Conservation (phyloP, 2,329 filamentous ascomycete genomes). For the Cytospora leucostoma region DNA sequence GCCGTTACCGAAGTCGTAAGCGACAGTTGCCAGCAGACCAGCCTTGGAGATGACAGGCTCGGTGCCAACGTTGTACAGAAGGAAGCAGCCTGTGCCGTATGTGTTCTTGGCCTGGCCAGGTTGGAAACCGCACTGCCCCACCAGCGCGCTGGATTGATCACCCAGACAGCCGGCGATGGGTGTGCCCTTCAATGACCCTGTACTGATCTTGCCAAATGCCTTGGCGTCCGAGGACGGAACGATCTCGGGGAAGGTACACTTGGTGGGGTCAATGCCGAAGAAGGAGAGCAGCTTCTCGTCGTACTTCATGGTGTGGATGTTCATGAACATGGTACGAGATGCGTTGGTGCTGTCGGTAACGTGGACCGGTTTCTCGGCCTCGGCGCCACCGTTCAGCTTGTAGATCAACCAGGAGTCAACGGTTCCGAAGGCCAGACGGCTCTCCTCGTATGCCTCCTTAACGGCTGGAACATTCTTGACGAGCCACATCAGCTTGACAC, state of each 20-base stretch:
- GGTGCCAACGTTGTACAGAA: conserved; percentile 84
- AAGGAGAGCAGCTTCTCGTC: conserved; percentile 76
- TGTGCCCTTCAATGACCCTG: conserved; percentile 67
- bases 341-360: conserved; percentile 89
- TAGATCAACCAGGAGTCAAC: conserved; percentile 89
- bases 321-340: conserved; percentile 93
- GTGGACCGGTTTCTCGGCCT: conserved; percentile 61
- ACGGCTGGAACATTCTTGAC: conserved; percentile 71
- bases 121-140: conserved; percentile 82
- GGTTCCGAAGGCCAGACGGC: conserved; percentile 79
- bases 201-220: conserved; percentile 68
- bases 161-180: conserved; percentile 82
- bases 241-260: conserved; percentile 78
- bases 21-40: conserved; percentile 82
- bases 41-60: conserved; percentile 84
- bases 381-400: conserved; percentile 73
- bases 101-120: conserved; percentile 88
- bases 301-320: conserved; percentile 77
- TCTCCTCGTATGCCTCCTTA: conserved; percentile 72
- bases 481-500: conserved; percentile 83
- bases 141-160: conserved; percentile 83
- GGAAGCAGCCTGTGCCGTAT: conserved; percentile 86
- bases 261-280: conserved; percentile 69
- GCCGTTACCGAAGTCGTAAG: conserved; percentile 72
- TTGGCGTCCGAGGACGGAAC: conserved; percentile 75